Base-by-base conservation (phyloP, 257 asterid species). In the Misopates orontium region DNA sequence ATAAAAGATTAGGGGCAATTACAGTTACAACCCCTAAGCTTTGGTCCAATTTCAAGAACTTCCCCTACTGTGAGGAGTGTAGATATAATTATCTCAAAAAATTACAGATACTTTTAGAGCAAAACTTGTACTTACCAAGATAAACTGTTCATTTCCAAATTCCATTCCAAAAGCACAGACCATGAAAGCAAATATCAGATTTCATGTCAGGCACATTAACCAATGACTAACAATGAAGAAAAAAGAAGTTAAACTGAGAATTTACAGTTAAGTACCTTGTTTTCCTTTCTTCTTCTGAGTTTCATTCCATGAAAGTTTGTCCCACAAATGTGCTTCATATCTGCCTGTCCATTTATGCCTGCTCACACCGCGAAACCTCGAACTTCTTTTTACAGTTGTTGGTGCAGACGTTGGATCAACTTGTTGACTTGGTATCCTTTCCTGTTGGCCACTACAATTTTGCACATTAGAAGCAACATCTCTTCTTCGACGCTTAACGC, bases 321-420 rank as follows among this genome's bases (percentile, higher is more conserved):
- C 87, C 87, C 87, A 82, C 75, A 82, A 47, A 62, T 82, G 87
- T 64, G 87, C 87, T 76, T 82, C 87, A 25, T 78, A 82, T 60
- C 84, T 70, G 6, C 87, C 84, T 15, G 87, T 79, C 87, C 84
- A 79, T 68, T 77, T 73, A 62, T 82, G 84, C 76, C 67, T 79
- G 78, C 91, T 78, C 5, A 74, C 89, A 0, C 95, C 95, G 4
- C 95, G 86, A 64, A 79, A 87, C 60, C 83, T 83, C 4, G 95
- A 87, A 64, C 95, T 87, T 69, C 92, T 76, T 51, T 85, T 87
- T 70, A 85, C 84, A 1, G 95, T 79, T 2, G 84, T 78, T 8
- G 85, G 74, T 17, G 70, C 71, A 14, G 75, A 58, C 22, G 67
- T 10, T 7, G 19, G 57, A 24, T 59, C 80, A 8, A 31, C 75